Conservation (phyloP, 805 yeast species). For the Hanseniaspora taiwanica region DNA sequence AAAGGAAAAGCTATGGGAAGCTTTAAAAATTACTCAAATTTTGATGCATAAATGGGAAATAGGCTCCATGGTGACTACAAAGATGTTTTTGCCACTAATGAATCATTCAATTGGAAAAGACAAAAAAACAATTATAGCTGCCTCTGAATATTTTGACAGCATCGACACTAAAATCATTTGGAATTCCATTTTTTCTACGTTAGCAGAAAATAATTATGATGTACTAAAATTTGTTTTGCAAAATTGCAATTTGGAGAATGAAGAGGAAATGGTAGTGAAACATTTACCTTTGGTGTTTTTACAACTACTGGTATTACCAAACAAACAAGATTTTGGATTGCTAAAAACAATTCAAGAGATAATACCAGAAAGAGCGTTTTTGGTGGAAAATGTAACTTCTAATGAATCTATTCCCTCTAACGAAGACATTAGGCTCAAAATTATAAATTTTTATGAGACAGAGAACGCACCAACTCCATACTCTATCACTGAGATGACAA, state of each 20-base stretch:
- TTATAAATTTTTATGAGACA: background rate
- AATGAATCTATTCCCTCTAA: constrained; percentile 1
- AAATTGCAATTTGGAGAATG: constrained; percentile 55
- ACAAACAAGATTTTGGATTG: constrained; percentile 24
- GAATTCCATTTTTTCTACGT: constrained; percentile 27
- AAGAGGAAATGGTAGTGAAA: constrained; percentile 69
- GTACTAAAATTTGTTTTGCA: constrained; percentile 46
- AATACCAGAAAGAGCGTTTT: constrained; percentile 51
- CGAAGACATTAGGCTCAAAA: constrained; percentile 2
- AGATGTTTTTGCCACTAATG: constrained; percentile 53
- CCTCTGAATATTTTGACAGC: constrained; percentile 67
- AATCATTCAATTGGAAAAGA: constrained; percentile 28
- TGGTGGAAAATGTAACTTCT: constrained; percentile 34
- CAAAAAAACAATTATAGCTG: constrained; percentile 36
- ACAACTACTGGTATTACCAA: constrained; percentile 25
- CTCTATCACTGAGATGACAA: background rate
- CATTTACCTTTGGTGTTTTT: constrained; percentile 67
- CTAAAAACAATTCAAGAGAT: constrained; percentile 32
- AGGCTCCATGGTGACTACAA: constrained; percentile 61
- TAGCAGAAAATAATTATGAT: constrained; percentile 26
- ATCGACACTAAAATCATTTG: constrained; percentile 75
- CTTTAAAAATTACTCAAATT: constrained; percentile 54
- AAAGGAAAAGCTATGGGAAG: constrained; percentile 28
- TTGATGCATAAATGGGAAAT: constrained; percentile 93
- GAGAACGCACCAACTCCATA: background rate